Conservation (phyloP, 441 rosid species). For the Croton setiger region DNA sequence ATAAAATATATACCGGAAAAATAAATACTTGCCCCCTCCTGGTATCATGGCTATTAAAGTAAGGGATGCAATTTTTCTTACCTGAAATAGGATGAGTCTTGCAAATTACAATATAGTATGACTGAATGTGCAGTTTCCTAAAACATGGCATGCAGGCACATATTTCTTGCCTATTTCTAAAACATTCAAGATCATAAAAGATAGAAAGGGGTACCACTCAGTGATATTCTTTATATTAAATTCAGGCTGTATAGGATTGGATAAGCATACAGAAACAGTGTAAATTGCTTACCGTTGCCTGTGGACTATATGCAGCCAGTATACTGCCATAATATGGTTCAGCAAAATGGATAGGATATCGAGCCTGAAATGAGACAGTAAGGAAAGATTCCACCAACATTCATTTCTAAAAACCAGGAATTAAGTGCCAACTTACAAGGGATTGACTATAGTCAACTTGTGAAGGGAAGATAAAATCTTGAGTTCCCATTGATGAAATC, state of each 20-base stretch:
- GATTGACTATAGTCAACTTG: slow-evolving; percentile 43
- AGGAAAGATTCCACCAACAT: slow-evolving; percentile 17
- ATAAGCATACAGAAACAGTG: not conserved
- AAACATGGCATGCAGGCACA: not conserved
- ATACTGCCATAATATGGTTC: slow-evolving; percentile 53
- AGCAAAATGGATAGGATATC: slow-evolving; percentile 42
- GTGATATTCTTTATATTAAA: not conserved
- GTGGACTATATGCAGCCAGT: slow-evolving; percentile 45
- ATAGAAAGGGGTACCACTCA: not conserved
- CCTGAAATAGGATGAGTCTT: not conserved
- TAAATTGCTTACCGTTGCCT: slow-evolving; percentile 40
- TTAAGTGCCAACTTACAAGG: slow-evolving; percentile 23
- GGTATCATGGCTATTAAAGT: not conserved
- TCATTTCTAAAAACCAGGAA: slow-evolving; percentile 3
- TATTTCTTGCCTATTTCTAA: not conserved
- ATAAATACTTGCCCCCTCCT: not conserved
- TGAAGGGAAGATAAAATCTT: slow-evolving; percentile 40
- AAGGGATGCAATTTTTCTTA: too few species aligned
- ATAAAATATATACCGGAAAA: not conserved
- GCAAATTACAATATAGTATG: not conserved
- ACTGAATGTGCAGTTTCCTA: not conserved
- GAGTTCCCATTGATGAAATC: slow-evolving; percentile 36
- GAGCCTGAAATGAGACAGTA: slow-evolving; percentile 37
- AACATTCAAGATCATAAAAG: not conserved
- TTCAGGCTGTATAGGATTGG: not conserved